phyloP scores from a whole-genome alignment of 2,329 filamentous ascomycete genomes.

The Ophiostoma himal-ulmi region DNA sequence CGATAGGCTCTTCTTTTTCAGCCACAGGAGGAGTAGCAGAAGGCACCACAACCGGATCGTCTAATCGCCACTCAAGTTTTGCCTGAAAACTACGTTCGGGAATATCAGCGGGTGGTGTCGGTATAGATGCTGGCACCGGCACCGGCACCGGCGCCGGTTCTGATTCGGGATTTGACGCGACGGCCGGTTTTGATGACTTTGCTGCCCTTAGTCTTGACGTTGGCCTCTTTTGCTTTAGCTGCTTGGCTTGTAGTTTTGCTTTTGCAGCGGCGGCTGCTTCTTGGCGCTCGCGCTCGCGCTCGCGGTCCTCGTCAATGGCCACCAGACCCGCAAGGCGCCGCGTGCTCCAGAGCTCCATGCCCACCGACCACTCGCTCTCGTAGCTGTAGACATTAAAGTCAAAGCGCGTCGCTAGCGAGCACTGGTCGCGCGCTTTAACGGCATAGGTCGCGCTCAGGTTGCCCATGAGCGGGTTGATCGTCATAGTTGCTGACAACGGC shows the following conservation, averaged over 20 bases:
- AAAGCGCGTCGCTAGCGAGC: conserved; percentile 83
- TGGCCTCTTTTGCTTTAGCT: not conserved
- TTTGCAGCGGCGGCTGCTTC: not conserved
- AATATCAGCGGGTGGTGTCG: not conserved
- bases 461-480: conserved; percentile 89
- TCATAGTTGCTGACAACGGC: conserved; percentile 88
- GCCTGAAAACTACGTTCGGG: conserved; percentile 41
- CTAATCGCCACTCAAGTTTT: conserved; percentile 46
- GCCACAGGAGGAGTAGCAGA: conserved; percentile 27
- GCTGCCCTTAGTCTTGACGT: not conserved
- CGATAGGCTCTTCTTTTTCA: conserved; percentile 29
- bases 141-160: not conserved
- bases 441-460: conserved; percentile 89
- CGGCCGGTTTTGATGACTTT: not conserved
- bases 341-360: conserved; percentile 86
- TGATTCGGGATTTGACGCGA: not conserved
- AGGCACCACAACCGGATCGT: conserved; percentile 28
- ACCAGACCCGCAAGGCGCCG: conserved; percentile 40
- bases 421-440: conserved; percentile 74
- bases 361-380: conserved; percentile 87
- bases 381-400: conserved; percentile 99
- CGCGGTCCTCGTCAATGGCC: conserved; percentile 30
- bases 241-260: not conserved
- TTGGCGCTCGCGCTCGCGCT: not conserved
- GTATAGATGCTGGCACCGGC: not conserved